Percentiles rank a stretch among this genome's conserved stretches.
These are phyloP conservation scores for Schwanniomyces yamadae DNA, from an alignment of 805 yeast genomes.

Conservation along the genomic window DNA sequence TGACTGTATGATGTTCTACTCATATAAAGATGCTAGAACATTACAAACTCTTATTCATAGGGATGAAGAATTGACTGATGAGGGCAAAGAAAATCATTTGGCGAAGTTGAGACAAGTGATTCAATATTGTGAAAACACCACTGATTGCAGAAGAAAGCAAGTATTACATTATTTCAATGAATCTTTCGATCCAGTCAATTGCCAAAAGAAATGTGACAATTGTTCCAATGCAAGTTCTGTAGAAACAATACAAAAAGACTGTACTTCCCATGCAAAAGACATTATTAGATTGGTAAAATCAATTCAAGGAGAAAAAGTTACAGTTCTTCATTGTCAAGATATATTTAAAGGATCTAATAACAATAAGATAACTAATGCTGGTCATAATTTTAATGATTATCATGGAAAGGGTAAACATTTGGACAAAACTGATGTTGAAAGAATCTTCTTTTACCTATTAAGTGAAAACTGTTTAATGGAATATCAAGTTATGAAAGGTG, in stretches of 20 bases:
- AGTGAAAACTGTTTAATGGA: conserved; percentile 67
- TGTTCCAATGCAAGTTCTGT: conserved; percentile 48
- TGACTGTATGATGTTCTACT: conserved; percentile 79
- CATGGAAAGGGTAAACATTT: conserved; percentile 71
- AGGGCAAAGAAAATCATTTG: conserved; percentile 72
- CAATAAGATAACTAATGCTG: conserved; percentile 59
- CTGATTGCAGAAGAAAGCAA: conserved; percentile 87
- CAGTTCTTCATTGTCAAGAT: conserved; percentile 80
- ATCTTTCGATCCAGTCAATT: conserved; percentile 60
- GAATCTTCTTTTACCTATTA: conserved; percentile 77
- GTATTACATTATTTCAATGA: conserved; percentile 92
- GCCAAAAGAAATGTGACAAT: conserved; percentile 81
- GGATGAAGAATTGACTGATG: conserved; percentile 64
- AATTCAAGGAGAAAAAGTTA: conserved; percentile 60
- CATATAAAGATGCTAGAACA: conserved; percentile 74
- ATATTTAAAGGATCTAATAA: conserved; percentile 70
- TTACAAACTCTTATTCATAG: conserved; percentile 74
- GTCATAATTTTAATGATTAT: conserved; percentile 56
- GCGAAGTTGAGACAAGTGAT: conserved; percentile 78
- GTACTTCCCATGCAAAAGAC: conserved; percentile 60
- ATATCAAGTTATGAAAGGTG: conserved; percentile 68
- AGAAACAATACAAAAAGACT: conserved; percentile 58
- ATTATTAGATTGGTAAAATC: conserved; percentile 59
- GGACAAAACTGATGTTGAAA: conserved; percentile 70
- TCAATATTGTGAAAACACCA: conserved; percentile 85